Percentiles rank a stretch among this genome's conserved stretches.
Conservation (phyloP, 2,329 filamentous ascomycete genomes). For the Cryoendolithus antarcticus region DNA sequence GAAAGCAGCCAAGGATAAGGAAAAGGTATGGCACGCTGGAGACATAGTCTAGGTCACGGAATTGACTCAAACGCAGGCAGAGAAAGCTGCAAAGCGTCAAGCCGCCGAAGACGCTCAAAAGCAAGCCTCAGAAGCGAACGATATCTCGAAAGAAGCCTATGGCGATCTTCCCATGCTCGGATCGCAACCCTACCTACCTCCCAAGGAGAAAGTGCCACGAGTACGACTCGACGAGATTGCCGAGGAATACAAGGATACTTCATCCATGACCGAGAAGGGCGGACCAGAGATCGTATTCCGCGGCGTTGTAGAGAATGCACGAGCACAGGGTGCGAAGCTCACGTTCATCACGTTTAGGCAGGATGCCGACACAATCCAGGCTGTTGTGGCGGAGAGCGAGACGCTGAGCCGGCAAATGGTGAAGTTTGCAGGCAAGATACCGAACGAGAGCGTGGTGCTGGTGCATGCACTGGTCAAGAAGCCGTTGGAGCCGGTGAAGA, state of each 20-base stretch:
- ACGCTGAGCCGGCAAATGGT: slow-evolving; percentile 74
- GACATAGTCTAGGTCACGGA: slow-evolving; percentile 1
- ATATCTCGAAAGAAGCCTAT: slow-evolving; percentile 65
- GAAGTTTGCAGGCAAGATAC: slow-evolving; percentile 69
- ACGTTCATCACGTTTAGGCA: slow-evolving; percentile 78
- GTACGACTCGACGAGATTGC: slow-evolving; percentile 50
- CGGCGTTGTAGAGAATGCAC: slow-evolving; percentile 74
- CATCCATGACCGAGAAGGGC: slow-evolving; percentile 21
- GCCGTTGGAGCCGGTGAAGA: slow-evolving; percentile 79
- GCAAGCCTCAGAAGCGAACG: slow-evolving; percentile 51
- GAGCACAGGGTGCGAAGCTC: slow-evolving; percentile 83
- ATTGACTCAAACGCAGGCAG: slow-evolving; percentile 22
- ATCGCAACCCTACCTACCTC: slow-evolving; percentile 39
- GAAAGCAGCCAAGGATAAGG: slow-evolving; percentile 82
- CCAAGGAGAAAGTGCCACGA: slow-evolving; percentile 35
- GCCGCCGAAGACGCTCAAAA: slow-evolving; percentile 60
- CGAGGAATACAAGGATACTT: slow-evolving; percentile 53
- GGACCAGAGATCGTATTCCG: slow-evolving; percentile 56
- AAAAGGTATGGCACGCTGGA: slow-evolving; percentile 50
- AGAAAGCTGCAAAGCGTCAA: slow-evolving; percentile 54
- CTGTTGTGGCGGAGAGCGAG: slow-evolving; percentile 53
- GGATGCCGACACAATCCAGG: slow-evolving; percentile 67
- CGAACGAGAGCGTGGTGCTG: slow-evolving; percentile 67
- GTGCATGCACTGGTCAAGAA: slow-evolving; percentile 73
- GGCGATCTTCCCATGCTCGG: slow-evolving; percentile 53